Conservation (phyloP, 495 filamentous ascomycete species). For the Haplographium delicatum region DNA sequence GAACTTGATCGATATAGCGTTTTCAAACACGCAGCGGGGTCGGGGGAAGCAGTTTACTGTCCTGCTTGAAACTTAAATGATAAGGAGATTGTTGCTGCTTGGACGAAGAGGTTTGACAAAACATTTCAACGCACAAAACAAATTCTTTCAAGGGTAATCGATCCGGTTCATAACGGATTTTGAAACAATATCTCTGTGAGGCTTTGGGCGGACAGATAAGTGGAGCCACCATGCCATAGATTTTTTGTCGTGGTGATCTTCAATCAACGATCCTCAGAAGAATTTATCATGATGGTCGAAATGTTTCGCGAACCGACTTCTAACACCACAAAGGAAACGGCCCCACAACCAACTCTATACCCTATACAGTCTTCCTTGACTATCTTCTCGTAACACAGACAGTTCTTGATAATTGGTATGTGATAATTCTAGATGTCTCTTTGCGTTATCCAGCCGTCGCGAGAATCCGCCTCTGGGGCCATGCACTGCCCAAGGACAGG, state of each 20-base stretch:
- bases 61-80: slow-evolving; percentile 8
- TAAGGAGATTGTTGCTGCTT: slow-evolving; percentile 1
- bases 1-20: not conserved
- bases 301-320: slow-evolving; percentile 11
- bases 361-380: slow-evolving; percentile 11
- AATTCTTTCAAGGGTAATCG: not conserved
- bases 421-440: slow-evolving; percentile 15
- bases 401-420: slow-evolving; percentile 1
- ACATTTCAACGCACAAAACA: not conserved
- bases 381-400: slow-evolving; percentile 13
- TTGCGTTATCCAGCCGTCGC: slow-evolving; percentile 14
- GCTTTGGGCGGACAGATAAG: not conserved
- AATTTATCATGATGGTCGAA: not conserved
- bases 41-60: slow-evolving; percentile 10
- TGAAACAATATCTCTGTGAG: too few relatives aligned
- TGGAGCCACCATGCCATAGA: too few relatives aligned
- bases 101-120: slow-evolving; percentile 5
- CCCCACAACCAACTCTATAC: slow-evolving; percentile 1
- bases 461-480: slow-evolving; percentile 8
- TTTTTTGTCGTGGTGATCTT: too few relatives aligned
- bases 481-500: slow-evolving; percentile 1
- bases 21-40: slow-evolving; percentile 3
- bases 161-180: too few relatives aligned
- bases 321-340: slow-evolving; percentile 10
- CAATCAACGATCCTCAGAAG: too few relatives aligned